phyloP scores from a whole-genome alignment of 2,329 filamentous ascomycete species.

The Phyllachora maydis region DNA sequence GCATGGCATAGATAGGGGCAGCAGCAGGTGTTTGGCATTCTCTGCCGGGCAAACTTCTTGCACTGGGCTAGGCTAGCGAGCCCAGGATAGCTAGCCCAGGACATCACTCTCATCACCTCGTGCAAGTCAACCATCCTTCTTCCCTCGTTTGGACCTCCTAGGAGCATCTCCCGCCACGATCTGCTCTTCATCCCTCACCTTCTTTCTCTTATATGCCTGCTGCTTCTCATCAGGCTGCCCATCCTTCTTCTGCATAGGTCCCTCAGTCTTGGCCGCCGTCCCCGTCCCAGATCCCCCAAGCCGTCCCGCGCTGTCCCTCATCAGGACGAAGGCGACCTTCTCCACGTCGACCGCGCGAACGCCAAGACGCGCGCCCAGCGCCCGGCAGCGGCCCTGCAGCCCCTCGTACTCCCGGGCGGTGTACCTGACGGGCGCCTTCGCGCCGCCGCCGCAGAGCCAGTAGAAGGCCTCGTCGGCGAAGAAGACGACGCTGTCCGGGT shows the following conservation, averaged over 20 bases:
- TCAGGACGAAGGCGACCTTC: slow-evolving; percentile 49
- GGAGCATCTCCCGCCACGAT: neutral
- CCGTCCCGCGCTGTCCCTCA: slow-evolving; percentile 18
- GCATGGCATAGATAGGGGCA: too few relatives aligned
- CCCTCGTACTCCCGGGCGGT: slow-evolving; percentile 43
- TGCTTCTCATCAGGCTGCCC: neutral
- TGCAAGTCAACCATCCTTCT: too few relatives aligned
- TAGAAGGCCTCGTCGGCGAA: slow-evolving; percentile 65
- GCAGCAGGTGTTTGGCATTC: too few relatives aligned
- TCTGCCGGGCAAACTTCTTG: too few relatives aligned
- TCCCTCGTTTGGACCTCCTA: slow-evolving; percentile 3
- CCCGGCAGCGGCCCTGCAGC: slow-evolving; percentile 22
- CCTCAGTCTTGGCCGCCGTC: slow-evolving; percentile 1
- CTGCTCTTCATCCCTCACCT: slow-evolving; percentile 1
- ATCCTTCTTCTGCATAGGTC: neutral
- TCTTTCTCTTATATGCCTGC: neutral
- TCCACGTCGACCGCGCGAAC: slow-evolving; percentile 43
- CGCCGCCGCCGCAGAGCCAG: slow-evolving; percentile 41
- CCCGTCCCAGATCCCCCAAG: slow-evolving; percentile 1
- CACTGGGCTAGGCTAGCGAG: too few relatives aligned
- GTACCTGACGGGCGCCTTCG: slow-evolving; percentile 41
- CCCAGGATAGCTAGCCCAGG: too few relatives aligned
- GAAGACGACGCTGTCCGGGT: slow-evolving; percentile 41
- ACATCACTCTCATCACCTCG: too few relatives aligned
- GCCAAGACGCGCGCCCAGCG: slow-evolving; percentile 23